Evolutionary conservation across 2,329 filamentous ascomycete species (phyloP).

Genomic region (Hirsutella rhossiliensis): DNA sequence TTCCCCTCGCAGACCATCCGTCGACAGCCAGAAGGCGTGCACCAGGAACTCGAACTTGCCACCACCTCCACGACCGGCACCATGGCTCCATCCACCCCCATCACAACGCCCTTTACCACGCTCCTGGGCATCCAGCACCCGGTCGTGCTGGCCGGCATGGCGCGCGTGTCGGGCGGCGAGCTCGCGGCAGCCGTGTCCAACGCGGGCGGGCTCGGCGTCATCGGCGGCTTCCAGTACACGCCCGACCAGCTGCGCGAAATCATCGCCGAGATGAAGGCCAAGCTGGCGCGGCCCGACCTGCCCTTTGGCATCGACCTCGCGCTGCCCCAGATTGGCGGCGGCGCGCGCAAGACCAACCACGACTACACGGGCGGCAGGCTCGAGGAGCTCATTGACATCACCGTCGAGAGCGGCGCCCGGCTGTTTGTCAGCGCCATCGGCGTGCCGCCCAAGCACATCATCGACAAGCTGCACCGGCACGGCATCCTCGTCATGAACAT

Average conservation of each 20-base stretch:
- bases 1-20: too few relatives aligned
- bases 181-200: conserved; percentile 83
- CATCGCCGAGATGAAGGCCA: conserved; percentile 73
- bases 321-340: conserved; percentile 75
- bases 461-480: conserved; percentile 65
- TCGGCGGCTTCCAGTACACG: conserved; percentile 60
- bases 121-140: conserved; percentile 80
- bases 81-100: conserved; percentile 35
- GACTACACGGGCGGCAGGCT: conserved; percentile 89
- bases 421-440: conserved; percentile 85
- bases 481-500: conserved; percentile 92
- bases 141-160: conserved; percentile 90
- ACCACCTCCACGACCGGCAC: too few relatives aligned
- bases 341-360: conserved; percentile 81
- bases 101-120: conserved; percentile 65
- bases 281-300: conserved; percentile 52
- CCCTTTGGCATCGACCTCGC: conserved; percentile 90
- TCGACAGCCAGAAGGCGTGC: too few relatives aligned
- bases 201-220: conserved; percentile 71
- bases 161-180: conserved; percentile 63
- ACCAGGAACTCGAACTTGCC: too few relatives aligned
- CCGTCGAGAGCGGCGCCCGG: conserved; percentile 69
- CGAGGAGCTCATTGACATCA: conserved; percentile 77
- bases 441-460: conserved; percentile 62
- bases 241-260: conserved; percentile 65